Base-by-base conservation (phyloP, 202 grass and related monocot species). In the Setaria italica region DNA sequence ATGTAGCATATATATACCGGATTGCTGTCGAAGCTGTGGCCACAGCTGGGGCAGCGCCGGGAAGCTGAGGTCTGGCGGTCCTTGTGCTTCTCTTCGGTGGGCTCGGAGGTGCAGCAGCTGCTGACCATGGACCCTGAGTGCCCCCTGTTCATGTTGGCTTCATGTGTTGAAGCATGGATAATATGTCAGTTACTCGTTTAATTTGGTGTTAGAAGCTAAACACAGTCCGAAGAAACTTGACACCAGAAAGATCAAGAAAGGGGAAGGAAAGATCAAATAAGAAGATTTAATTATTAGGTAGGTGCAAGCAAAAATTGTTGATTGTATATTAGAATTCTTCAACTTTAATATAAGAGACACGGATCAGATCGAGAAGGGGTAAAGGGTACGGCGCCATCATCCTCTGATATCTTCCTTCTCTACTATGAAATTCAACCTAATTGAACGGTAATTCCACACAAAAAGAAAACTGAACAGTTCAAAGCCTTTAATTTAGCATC, bases 1-100 rank as follows among this genome's bases (percentile, higher is more conserved):
- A 11, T 14, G 20, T 12, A 57, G 34, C 58, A 25, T 66, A 10
- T 66, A 10, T 35, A 12, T 89, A 97, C 94, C 88, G 47, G 82
- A 63, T 81, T 92, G 70, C 63, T 82, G 67, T 82, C 76, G 14
- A 91, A 66, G 60, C 81, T 87, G 77, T 97, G 87, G 48, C 87
- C 84, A 12, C 94, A 97, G 78, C 70, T 86, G 43, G 88, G 82
- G 65, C 94, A 97, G 35, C 67, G 54, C 62, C 81, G 66, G 19
- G 79, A 80, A 21, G 75, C 14, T 7, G 56, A 34, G 50, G 78
- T 80, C 62, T 47, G 87, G 66, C 85, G 86, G 33, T 88, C 82
- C 60, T 94, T 72, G 58, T 83, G 74, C 65, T 94, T 92, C 8
- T 50, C 82, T 34, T 86, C 88, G 6, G 67, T 88, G 79, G 84